Evolutionary conservation across 2,329 filamentous ascomycete genomes (phyloP).

Genomic region (Colletotrichum acutatum): DNA sequence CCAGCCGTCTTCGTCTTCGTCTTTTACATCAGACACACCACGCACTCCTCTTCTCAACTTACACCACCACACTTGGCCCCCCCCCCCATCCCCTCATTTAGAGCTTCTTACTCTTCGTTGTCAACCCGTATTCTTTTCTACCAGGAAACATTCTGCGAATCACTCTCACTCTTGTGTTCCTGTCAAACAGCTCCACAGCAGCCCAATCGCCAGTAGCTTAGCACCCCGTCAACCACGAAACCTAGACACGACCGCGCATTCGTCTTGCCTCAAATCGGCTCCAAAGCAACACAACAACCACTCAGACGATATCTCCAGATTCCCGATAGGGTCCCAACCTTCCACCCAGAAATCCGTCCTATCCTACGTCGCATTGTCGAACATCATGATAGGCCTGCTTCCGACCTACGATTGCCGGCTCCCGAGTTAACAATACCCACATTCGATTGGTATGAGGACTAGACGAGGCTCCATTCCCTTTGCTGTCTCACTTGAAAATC

Average conservation of each 20-base stretch:
- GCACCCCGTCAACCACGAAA: slow-evolving; percentile 21
- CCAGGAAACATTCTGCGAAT: slow-evolving; percentile 14
- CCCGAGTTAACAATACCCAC: slow-evolving; percentile 35
- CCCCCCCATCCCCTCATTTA: slow-evolving; percentile 32
- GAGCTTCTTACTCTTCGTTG: slow-evolving; percentile 23
- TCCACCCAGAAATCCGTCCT: slow-evolving; percentile 12
- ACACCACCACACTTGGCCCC: slow-evolving; percentile 16
- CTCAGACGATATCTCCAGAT: slow-evolving; percentile 2
- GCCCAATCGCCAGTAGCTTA: slow-evolving; percentile 27
- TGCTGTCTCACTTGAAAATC: slow-evolving; percentile 39
- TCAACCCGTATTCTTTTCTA: slow-evolving; percentile 2
- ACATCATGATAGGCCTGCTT: slow-evolving; percentile 36
- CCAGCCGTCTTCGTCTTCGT: slow-evolving; percentile 30
- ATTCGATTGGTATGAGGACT: slow-evolving; percentile 35
- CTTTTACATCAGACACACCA: slow-evolving; percentile 34
- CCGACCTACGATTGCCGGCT: slow-evolving; percentile 32
- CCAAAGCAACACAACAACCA: background rate
- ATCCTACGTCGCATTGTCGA: slow-evolving; percentile 35
- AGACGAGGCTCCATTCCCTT: slow-evolving; percentile 34
- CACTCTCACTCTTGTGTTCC: slow-evolving; percentile 23
- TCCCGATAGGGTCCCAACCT: slow-evolving; percentile 14
- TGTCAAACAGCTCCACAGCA: slow-evolving; percentile 28
- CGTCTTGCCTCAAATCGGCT: background rate
- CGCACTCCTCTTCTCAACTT: slow-evolving; percentile 18
- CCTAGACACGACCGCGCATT: slow-evolving; percentile 30